Base-by-base conservation (phyloP, 352 stramenopile genomes). In the Phytophthora pistaciae region DNA sequence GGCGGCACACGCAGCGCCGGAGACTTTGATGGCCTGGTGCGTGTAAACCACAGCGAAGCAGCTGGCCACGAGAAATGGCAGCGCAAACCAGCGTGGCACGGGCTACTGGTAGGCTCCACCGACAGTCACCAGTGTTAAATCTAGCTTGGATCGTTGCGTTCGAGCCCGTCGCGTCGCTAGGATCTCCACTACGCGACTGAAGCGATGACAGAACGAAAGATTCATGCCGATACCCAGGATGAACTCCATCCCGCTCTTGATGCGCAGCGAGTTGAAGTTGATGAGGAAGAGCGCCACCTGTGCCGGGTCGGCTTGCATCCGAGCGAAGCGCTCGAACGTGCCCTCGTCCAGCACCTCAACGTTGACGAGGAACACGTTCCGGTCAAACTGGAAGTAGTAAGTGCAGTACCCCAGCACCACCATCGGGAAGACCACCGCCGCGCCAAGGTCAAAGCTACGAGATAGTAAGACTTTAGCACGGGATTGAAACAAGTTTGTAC, bases 131-230 rank as follows among this genome's bases (percentile, higher is more conserved):
- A 68, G 50, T 14, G 53, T 56, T 25, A 50, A 42, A 2, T 42
- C 42, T 7, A 63, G 54, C 10, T 63, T 67, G 0, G 31, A 52
- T 4, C 44, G 38, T 11, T 16, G 29, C 42, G 60, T 44, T 27
- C 44, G 53, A 60, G 59, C 52, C 6, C 53, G 53, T n/a, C 23
- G 23, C 3, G 38, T 55, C 23, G 59, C 61, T 6, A 76, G 42
- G 5, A 68, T 67, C 4, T 78, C 60, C 1, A 77, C 14, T 11
- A 79, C 56, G 7, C 64, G 69, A 56, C 67, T 70, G 54, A 82
- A 74, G 21, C 76, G 74, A 31, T 78, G 56, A 46, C 69, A 82
- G 33, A 86, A 81, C 5, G 70, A 74, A 5, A 77, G 2, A 25
- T 75, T 82, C 61, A 77, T 77, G 33, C 73, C 66, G 42, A 82